Conservation (phyloP, 345 rosid species). For the Kandelia obovata region DNA sequence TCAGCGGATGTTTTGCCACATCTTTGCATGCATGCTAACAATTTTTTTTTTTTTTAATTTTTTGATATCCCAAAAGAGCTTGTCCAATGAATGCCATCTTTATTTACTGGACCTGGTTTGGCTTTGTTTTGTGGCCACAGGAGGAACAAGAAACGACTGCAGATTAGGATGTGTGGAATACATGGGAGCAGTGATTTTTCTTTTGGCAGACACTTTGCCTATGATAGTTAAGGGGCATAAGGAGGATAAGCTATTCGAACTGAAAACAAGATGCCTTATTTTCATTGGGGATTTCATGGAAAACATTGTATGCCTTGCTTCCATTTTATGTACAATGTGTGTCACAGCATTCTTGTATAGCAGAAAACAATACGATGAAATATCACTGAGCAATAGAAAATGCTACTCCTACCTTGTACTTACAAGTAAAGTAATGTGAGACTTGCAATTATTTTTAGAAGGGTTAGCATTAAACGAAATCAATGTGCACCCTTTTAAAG, state of each 20-base stretch:
- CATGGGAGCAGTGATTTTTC: not conserved
- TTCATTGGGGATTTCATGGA: not conserved
- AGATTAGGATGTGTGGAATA: not conserved
- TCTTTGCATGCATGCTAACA: too few species aligned
- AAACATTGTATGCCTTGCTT: not conserved
- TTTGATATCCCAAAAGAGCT: not conserved
- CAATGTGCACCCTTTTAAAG: too few species aligned
- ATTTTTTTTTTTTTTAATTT: too few species aligned
- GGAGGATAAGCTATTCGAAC: not conserved
- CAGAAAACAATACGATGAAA: too few species aligned
- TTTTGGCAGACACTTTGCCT: not conserved
- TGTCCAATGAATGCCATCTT: not conserved
- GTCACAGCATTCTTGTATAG: too few species aligned
- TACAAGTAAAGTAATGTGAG: too few species aligned
- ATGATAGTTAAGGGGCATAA: not conserved
- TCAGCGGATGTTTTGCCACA: not conserved
- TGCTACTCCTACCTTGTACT: too few species aligned
- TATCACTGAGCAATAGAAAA: too few species aligned
- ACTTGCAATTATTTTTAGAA: too few species aligned
- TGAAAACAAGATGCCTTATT: not conserved
- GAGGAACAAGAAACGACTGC: constrained; percentile 19
- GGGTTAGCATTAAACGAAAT: too few species aligned
- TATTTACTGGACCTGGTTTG: not conserved
- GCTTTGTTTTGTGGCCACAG: constrained; percentile 16
- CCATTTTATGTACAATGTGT: too few species aligned